Conservation (phyloP, 2,329 filamentous ascomycete species). For the Monilinia fructicola region DNA sequence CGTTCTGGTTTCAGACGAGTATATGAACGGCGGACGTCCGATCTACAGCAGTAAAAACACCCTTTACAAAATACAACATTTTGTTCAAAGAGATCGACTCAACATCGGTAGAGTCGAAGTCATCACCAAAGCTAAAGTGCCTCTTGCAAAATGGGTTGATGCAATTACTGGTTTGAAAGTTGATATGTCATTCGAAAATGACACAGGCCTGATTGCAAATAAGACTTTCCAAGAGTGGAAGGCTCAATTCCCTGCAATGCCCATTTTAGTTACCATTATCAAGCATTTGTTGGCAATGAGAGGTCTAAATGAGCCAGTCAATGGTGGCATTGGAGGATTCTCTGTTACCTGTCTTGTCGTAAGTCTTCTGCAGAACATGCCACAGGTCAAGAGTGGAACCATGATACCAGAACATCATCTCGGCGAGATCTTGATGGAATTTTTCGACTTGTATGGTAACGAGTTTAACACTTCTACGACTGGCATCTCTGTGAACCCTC, state of each 20-base stretch:
- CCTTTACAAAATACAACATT: conserved; percentile 62
- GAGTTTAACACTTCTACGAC: conserved; percentile 68
- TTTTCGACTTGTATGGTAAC: conserved; percentile 86
- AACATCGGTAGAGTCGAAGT: conserved; percentile 62
- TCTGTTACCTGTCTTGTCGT: conserved; percentile 92
- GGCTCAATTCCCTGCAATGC: conserved; percentile 76
- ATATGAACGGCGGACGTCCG: conserved; percentile 52
- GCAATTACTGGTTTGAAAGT: conserved; percentile 74
- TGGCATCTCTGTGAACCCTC: conserved; percentile 74
- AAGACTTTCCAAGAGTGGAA: conserved; percentile 82
- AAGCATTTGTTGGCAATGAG: conserved; percentile 93
- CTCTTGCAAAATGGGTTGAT: conserved; percentile 89
- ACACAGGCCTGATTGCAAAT: conserved; percentile 76
- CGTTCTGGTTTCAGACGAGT: conserved; percentile 68
- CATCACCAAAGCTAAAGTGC: conserved; percentile 77
- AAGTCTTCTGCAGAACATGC: conserved; percentile 80
- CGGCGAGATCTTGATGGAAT: conserved; percentile 79
- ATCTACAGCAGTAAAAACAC: conserved; percentile 39
- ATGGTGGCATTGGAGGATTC: conserved; percentile 89
- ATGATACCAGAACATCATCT: conserved; percentile 65
- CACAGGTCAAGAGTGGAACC: conserved; percentile 62
- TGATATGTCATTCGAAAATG: conserved; percentile 93
- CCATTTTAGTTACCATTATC: conserved; percentile 78
- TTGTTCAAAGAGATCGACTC: conserved; percentile 57
- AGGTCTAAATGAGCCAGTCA: conserved; percentile 85